Evolutionary conservation across 2,329 filamentous ascomycete genomes (phyloP).

Genomic region (Nemania sp.): DNA sequence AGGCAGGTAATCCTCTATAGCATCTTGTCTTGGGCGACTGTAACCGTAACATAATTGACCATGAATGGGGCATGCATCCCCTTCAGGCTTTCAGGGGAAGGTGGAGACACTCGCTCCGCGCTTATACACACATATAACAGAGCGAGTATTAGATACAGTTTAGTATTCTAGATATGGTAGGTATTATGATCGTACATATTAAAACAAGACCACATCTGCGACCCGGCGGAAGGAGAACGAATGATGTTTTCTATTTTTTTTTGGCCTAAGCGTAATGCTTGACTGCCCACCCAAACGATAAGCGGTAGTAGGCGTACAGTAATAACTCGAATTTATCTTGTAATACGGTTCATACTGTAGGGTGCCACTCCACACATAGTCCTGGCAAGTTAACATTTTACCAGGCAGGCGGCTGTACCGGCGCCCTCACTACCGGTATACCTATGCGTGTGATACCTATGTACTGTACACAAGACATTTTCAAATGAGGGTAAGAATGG

Average conservation of each 20-base stretch:
- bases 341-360: slow-evolving; percentile 6
- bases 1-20: neutral
- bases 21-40: slow-evolving; percentile 7
- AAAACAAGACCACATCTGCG: slow-evolving; percentile 26
- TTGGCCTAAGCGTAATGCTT: no score
- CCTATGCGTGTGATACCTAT: no score
- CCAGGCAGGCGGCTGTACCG: no score
- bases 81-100: slow-evolving; percentile 32
- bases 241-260: slow-evolving; percentile 13
- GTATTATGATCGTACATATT: slow-evolving; percentile 22
- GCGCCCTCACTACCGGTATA: slow-evolving; percentile 1
- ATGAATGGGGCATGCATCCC: slow-evolving; percentile 9
- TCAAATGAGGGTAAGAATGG: slow-evolving; percentile 18
- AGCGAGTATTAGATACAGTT: slow-evolving; percentile 21
- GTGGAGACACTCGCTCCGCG: slow-evolving; percentile 34
- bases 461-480: slow-evolving; percentile 19
- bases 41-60: slow-evolving; percentile 1
- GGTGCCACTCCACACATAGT: slow-evolving; percentile 4
- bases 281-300: neutral
- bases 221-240: slow-evolving; percentile 13
- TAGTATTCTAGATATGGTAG: slow-evolving; percentile 27
- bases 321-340: slow-evolving; percentile 5
- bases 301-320: neutral
- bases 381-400: slow-evolving; percentile 13
- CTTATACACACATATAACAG: slow-evolving; percentile 28